These are phyloP conservation scores for Ophiocordyceps unilateralis DNA, from an alignment of 2,329 filamentous ascomycete species.

Conservation along the genomic window DNA sequence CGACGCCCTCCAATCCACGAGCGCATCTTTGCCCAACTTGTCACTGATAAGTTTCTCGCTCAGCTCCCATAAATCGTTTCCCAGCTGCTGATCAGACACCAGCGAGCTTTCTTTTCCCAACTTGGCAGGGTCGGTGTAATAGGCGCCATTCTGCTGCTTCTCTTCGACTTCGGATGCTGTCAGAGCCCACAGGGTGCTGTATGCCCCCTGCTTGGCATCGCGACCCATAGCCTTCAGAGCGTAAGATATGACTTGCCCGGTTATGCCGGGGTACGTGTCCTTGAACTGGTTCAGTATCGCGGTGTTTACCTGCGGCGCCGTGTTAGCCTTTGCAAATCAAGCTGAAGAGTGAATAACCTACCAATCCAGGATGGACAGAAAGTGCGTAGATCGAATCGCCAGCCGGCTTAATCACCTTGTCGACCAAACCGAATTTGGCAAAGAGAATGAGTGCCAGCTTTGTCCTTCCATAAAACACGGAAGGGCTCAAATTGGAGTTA, in stretches of 20 bases:
- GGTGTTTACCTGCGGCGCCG: constrained; percentile 20
- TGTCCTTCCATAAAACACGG: constrained; percentile 20
- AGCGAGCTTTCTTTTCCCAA: constrained; percentile 20
- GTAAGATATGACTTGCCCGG: constrained; percentile 18
- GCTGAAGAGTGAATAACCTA: constrained; percentile 5
- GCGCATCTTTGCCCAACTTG: constrained; percentile 20
- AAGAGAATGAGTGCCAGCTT: constrained; percentile 26
- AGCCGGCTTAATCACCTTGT: constrained; percentile 23
- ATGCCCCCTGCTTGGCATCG: constrained; percentile 22
- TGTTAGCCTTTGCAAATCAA: not conserved
- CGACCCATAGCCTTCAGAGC: constrained; percentile 17
- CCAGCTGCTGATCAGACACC: constrained; percentile 20
- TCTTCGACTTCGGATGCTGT: constrained; percentile 23
- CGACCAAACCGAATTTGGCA: constrained; percentile 21
- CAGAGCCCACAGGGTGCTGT: constrained; percentile 23
- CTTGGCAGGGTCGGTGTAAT: constrained; percentile 21
- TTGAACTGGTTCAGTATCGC: constrained; percentile 28
- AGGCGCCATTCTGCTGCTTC: constrained; percentile 23
- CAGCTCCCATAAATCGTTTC: constrained; percentile 20
- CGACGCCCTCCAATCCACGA: constrained; percentile 4
- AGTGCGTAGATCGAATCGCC: constrained; percentile 21
- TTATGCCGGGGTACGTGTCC: constrained; percentile 23
- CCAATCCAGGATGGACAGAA: constrained; percentile 22
- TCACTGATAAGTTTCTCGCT: constrained; percentile 20
- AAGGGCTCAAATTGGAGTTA: constrained; percentile 13